These are phyloP conservation scores for Yarrowia deformans DNA, from an alignment of 805 yeast genomes.

Conservation along the genomic window DNA sequence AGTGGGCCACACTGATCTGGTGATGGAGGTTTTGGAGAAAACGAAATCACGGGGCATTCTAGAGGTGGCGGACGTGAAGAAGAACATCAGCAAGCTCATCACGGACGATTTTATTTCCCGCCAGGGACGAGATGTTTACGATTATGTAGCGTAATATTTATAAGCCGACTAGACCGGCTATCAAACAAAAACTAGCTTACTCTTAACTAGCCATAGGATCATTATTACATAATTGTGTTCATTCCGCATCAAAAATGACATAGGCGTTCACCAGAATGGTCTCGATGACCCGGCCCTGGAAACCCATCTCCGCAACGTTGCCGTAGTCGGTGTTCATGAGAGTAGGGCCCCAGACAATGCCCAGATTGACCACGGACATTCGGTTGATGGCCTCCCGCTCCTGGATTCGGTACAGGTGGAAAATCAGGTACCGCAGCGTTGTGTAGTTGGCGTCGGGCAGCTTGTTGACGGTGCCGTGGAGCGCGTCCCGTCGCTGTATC, in stretches of 20 bases:
- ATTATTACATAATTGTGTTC: not conserved
- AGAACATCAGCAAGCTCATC: conserved; percentile 47
- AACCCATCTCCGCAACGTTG: conserved; percentile 74
- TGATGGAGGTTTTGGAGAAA: conserved; percentile 45
- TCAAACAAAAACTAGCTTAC: no score
- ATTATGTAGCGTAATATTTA: conserved; percentile 30
- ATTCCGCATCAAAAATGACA: conserved; percentile 75
- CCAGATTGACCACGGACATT: conserved; percentile 82
- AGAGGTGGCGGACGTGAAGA: conserved; percentile 47
- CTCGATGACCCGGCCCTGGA: conserved; percentile 79
- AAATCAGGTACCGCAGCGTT: conserved; percentile 81
- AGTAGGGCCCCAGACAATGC: conserved; percentile 96
- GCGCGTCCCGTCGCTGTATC: conserved; percentile 67
- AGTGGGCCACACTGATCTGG: conserved; percentile 47
- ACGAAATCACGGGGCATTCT: conserved; percentile 48
- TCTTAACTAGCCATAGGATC: no score
- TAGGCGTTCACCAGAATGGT: conserved; percentile 83
- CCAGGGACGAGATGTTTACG: conserved; percentile 23
- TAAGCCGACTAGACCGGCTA: not conserved
- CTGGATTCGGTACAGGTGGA: conserved; percentile 82
- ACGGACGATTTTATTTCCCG: conserved; percentile 31
- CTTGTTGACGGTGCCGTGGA: conserved; percentile 87
- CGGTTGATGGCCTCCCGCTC: conserved; percentile 68
- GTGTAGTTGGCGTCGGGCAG: conserved; percentile 95
- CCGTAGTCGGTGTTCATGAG: conserved; percentile 72